Conservation (phyloP, 176 grass and related monocot genomes). For the Eragrostis curvula region DNA sequence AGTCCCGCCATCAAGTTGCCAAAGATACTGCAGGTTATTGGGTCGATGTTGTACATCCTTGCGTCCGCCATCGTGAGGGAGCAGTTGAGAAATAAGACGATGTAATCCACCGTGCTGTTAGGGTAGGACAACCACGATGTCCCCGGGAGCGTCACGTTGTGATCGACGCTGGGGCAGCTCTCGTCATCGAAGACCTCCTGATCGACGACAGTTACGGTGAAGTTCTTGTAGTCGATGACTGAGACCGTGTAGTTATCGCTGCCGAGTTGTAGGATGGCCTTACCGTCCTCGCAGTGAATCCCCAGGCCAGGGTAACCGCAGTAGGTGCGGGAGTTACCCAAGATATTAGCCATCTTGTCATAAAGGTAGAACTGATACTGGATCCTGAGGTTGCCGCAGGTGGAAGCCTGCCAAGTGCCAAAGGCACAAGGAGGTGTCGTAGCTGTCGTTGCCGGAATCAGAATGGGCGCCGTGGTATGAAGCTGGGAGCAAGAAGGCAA, state of each 20-base stretch:
- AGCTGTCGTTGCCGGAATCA: background rate
- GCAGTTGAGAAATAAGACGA: conserved; percentile 18
- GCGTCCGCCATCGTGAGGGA: background rate
- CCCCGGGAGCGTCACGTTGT: background rate
- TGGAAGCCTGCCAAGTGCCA: background rate
- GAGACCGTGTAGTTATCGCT: background rate
- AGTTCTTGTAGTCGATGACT: background rate
- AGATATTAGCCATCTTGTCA: fast-evolving
- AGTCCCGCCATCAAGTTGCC: fast-evolving
- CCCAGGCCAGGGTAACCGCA: conserved; percentile 38
- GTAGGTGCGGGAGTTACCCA: background rate
- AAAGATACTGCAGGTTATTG: background rate
- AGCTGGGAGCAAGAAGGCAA: background rate
- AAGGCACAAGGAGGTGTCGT: background rate
- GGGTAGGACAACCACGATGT: background rate
- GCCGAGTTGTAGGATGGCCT: background rate
- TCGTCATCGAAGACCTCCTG: fast-evolving
- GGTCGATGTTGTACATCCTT: fast-evolving
- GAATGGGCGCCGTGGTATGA: background rate
- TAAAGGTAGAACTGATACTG: conserved; percentile 40
- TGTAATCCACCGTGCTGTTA: background rate
- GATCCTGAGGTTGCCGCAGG: background rate
- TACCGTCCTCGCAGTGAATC: background rate
- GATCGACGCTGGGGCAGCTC: conserved; percentile 10
- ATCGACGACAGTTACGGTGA: background rate